phyloP scores from a whole-genome alignment of 164 flowering plant genomes.

The Taxillus chinensis region DNA sequence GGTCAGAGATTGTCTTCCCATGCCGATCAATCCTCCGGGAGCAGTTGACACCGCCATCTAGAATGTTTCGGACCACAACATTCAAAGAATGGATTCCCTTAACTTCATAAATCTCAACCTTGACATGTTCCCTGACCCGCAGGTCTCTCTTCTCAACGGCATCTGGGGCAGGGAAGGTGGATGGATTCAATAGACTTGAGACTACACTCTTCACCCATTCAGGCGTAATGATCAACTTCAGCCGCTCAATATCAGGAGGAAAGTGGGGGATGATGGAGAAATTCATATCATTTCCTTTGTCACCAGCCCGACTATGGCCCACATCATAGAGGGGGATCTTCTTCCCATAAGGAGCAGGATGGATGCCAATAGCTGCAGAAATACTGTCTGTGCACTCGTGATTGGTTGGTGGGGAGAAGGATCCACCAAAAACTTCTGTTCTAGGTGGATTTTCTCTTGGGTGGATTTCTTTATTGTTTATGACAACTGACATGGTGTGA shows the following conservation, averaged over 20 bases:
- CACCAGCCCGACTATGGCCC: constrained; percentile 93
- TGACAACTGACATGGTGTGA: constrained; percentile 9
- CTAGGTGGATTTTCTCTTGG: constrained; percentile 4
- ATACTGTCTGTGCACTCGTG: constrained; percentile 5
- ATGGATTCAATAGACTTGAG: constrained; percentile 33
- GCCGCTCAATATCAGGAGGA: constrained; percentile 55
- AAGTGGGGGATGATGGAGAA: constrained; percentile 85
- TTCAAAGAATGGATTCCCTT: constrained; percentile 68
- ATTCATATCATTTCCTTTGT: constrained; percentile 89
- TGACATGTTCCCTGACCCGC: constrained; percentile 44
- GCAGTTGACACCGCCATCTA: constrained; percentile 97
- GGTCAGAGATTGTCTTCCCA: constrained; percentile 88
- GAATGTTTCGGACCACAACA: constrained; percentile 68
- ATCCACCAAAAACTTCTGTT: constrained; percentile 1
- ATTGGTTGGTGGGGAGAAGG: constrained; percentile 5
- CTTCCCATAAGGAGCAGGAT: constrained; percentile 58
- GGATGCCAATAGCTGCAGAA: constrained; percentile 7
- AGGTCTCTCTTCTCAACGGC: constrained; percentile 33
- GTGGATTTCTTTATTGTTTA: constrained; percentile 7
- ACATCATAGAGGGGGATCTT: constrained; percentile 54
- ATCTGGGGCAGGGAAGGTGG: constrained; percentile 39
- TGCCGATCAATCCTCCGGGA: constrained; percentile 94
- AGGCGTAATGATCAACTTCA: constrained; percentile 62
- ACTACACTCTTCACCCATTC: constrained; percentile 65
- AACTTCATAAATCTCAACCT: constrained; percentile 75